Evolutionary conservation across 108 stramenopile species (phyloP).

Genomic region (Halocafeteria seosinensis): DNA sequence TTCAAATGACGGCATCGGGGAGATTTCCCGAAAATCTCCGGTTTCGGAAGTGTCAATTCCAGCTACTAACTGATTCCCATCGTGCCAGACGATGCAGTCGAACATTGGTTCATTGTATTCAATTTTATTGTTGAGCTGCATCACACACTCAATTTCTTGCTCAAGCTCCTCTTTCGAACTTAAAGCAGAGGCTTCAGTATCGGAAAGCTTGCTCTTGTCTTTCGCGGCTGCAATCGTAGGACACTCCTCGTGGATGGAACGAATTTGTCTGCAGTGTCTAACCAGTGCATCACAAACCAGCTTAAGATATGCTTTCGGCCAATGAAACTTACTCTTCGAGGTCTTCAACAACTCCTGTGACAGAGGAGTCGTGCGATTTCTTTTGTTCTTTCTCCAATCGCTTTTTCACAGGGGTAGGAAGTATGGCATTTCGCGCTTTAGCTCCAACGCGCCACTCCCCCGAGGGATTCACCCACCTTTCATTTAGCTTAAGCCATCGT

Average conservation of each 20-base stretch:
- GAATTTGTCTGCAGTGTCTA: no score
- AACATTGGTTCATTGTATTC: conserved; percentile 55
- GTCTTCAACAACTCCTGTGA: not conserved
- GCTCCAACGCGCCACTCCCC: conserved; percentile 4
- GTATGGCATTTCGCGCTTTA: not conserved
- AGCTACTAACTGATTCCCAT: conserved; percentile 34
- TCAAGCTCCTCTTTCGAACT: no score
- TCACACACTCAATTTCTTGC: no score
- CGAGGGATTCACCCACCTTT: conserved; percentile 15
- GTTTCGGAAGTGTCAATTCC: conserved; percentile 38
- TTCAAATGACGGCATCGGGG: conserved; percentile 44
- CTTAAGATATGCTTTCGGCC: no score
- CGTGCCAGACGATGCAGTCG: conserved; percentile 49
- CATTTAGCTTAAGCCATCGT: conserved; percentile 19
- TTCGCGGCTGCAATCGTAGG: no score
- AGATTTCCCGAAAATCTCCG: conserved; percentile 40
- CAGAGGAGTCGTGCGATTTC: not conserved
- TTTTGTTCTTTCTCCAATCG: not conserved
- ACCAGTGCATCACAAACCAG: not conserved
- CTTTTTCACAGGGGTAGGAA: not conserved
- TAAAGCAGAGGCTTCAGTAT: no score
- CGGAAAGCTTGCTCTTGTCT: no score
- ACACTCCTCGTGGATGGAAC: no score
- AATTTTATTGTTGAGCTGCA: conserved; percentile 10
- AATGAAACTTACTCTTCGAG: no score